Evolutionary conservation across 176 grass and related monocot genomes (phyloP).

Genomic region (Typha latifolia): DNA sequence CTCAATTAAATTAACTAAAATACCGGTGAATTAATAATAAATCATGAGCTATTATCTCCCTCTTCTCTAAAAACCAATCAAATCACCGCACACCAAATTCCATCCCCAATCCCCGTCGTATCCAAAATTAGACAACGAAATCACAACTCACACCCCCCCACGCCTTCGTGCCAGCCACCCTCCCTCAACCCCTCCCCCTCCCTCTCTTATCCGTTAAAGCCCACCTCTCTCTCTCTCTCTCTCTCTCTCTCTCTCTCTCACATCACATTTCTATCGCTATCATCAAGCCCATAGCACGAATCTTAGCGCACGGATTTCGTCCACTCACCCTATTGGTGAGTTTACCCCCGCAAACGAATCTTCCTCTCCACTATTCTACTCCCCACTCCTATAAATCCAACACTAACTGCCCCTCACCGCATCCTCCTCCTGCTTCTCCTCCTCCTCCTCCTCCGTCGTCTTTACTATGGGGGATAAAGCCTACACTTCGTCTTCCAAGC

Average conservation of each 20-base stretch:
- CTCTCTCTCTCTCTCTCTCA: too few species aligned
- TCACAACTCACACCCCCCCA: constrained; percentile 3
- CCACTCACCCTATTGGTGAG: not conserved
- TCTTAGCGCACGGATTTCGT: not conserved
- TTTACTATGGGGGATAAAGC: constrained; percentile 58
- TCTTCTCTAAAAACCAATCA: too few species aligned
- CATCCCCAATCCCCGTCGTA: not conserved
- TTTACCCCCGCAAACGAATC: not conserved
- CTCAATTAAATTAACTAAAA: too few species aligned
- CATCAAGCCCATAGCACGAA: not conserved
- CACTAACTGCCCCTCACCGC: constrained; percentile 8
- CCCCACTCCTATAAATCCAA: constrained; percentile 15
- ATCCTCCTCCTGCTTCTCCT: constrained; percentile 8
- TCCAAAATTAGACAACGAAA: constrained; percentile 7
- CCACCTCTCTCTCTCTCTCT: too few species aligned
- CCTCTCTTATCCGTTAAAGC: constrained; percentile 13
- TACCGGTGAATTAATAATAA: too few species aligned
- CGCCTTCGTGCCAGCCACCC: constrained; percentile 10
- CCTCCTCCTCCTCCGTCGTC: constrained; percentile 5
- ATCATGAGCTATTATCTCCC: too few species aligned
- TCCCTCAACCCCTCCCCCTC: not conserved
- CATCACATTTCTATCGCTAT: not conserved
- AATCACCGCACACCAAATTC: not conserved
- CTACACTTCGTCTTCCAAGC: constrained; percentile 45
- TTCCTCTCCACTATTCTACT: not conserved